Conservation (phyloP, 345 rosid genomes). For the Syzygium oleosum region DNA sequence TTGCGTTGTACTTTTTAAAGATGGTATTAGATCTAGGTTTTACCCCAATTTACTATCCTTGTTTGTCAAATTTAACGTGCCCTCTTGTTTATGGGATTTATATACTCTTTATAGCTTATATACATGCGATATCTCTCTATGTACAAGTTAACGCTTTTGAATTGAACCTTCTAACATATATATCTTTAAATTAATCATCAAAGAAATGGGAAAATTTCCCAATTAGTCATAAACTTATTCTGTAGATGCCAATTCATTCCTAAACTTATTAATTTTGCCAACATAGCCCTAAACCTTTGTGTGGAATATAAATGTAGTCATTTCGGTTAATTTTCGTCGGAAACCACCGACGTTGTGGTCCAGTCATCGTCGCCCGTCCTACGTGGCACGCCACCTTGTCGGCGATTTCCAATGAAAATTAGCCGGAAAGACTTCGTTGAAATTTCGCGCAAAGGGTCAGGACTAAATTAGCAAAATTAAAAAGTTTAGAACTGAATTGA, state of each 20-base stretch:
- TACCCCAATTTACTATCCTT: not conserved
- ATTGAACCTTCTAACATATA: not conserved
- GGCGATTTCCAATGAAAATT: not conserved
- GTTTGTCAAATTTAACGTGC: not conserved
- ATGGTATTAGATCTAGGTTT: not conserved
- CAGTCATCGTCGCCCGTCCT: accelerated
- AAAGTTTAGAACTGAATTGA: not conserved
- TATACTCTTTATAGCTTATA: not conserved
- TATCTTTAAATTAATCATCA: not conserved
- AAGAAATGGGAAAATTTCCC: not conserved
- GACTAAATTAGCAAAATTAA: not conserved
- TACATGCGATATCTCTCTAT: not conserved
- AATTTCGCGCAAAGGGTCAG: not conserved
- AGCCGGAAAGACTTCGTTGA: not conserved
- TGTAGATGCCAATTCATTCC: not conserved
- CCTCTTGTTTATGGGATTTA: not conserved
- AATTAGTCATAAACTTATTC: not conserved
- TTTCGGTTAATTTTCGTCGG: accelerated
- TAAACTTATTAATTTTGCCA: not conserved
- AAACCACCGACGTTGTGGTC: not conserved
- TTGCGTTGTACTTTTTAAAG: not conserved
- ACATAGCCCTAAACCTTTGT: accelerated
- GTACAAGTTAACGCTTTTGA: not conserved
- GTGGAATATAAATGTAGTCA: not conserved
- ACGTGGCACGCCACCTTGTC: accelerated